Conservation (phyloP, 345 rosid species). For the Aquilaria sinensis region DNA sequence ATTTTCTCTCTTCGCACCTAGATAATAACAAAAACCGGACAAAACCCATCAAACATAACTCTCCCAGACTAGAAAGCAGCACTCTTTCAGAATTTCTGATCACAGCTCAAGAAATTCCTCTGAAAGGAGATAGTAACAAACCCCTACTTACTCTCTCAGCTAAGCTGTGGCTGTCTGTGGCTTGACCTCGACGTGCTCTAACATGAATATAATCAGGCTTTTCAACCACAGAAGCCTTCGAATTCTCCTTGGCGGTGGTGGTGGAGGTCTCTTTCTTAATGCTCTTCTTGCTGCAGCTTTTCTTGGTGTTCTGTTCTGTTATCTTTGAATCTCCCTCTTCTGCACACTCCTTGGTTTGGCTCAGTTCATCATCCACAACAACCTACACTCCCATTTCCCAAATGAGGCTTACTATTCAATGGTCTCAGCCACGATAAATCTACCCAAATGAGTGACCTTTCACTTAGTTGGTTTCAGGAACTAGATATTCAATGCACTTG, state of each 20-base stretch:
- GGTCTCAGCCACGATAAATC: constrained; percentile 6
- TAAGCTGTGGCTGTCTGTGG: constrained; percentile 96
- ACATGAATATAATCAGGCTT: constrained; percentile 92
- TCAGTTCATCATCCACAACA: constrained; percentile 34
- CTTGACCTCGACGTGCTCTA: constrained; percentile 95
- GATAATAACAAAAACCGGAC: background rate
- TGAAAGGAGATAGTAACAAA: background rate
- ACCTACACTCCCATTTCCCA: constrained; percentile 21
- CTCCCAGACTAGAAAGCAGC: background rate
- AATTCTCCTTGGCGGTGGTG: constrained; percentile 54
- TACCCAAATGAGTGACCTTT: background rate
- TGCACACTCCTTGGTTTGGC: constrained; percentile 29
- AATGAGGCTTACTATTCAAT: constrained; percentile 2
- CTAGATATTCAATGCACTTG: background rate
- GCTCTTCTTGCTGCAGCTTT: constrained; percentile 26
- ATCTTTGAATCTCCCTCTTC: constrained; percentile 57
- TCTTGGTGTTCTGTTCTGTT: constrained; percentile 41
- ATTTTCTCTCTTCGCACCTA: constrained; percentile 88
- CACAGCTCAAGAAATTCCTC: background rate
- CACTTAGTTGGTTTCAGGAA: background rate
- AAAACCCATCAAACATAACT: constrained; percentile 1
- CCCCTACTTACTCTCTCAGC: constrained; percentile 81
- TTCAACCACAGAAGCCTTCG: constrained; percentile 51
- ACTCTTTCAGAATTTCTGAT: background rate
- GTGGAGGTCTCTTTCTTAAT: constrained; percentile 38